Percentiles rank a stretch among this genome's conserved stretches.
These are phyloP conservation scores for Eucalyptus erythrocorys DNA, from an alignment of 345 rosid species.

Conservation along the genomic window DNA sequence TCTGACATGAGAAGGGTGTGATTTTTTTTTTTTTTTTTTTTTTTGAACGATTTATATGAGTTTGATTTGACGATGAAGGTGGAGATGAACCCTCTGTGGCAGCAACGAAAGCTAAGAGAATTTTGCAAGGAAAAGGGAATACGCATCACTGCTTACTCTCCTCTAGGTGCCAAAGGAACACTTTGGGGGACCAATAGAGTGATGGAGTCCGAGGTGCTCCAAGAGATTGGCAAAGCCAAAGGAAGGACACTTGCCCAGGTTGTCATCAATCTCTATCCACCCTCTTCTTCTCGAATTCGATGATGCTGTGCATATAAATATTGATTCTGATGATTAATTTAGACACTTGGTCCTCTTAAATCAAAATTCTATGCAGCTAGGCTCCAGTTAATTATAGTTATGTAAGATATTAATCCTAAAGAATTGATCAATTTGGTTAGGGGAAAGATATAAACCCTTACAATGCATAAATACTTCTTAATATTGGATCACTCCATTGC, in stretches of 20 bases:
- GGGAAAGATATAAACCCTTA: background rate
- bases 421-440: background rate
- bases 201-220: slow-evolving; percentile 6
- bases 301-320: background rate
- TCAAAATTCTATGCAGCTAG: background rate
- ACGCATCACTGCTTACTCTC: slow-evolving; percentile 15
- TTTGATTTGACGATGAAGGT: slow-evolving; percentile 3
- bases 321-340: background rate
- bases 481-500: background rate
- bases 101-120: slow-evolving; percentile 11
- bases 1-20: background rate
- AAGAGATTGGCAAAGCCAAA: slow-evolving; percentile 11
- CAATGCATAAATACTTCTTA: background rate
- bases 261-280: background rate
- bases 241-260: slow-evolving; percentile 26
- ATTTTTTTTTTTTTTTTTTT: no score
- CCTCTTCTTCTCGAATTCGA: background rate
- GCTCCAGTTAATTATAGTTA: background rate
- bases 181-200: slow-evolving; percentile 13
- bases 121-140: slow-evolving; percentile 16
- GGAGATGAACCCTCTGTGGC: slow-evolving; percentile 24
- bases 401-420: background rate
- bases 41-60: background rate
- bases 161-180: slow-evolving; percentile 18
- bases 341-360: background rate